Base-by-base conservation (phyloP, 257 asterid genomes). In the Eucommia ulmoides region DNA sequence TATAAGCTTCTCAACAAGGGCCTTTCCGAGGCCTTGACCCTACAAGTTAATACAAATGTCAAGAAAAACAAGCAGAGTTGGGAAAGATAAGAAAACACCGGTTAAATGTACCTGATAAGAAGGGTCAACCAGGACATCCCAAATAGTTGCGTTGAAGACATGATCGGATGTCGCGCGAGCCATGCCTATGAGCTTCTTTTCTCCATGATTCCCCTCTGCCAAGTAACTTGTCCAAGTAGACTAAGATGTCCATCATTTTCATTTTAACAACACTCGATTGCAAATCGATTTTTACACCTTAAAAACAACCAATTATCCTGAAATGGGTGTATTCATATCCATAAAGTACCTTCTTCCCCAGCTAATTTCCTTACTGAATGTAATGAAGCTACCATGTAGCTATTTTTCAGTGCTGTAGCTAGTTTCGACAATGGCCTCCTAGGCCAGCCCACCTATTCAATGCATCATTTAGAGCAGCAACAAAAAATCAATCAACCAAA, bases 101-200 rank as follows among this genome's bases (percentile, higher is more conserved):
- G 12, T 29, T 42, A 16, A 41, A 19, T 5, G 38, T 66, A 89
- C 98, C 92, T 86, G 96, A 81, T 91, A 86, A 24, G 93, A 59
- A 71, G 98, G 96, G 67, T 91, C 96, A 58, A 91, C 96, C 49
- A 91, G 93, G 68, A 86, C 98, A 76, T 91, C 98, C 99, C 99
- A 91, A 33, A 91, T 86, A 42, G 99, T 91, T 51, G 99, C 99
- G 72, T 91, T 91, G 80, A 91, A 91, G 61, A 80, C 99, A 65
- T 91, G 99, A 67, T 91, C 99, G 44, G 96, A 91, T 53, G 96
- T 91, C 61, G 99, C 96, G 2, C 99, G 84, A 24, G 96, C 99
- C 95, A 91, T 91, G 66, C 94, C 96, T 65, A 91, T 83, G 73
- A 91, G 81, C 80, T 62, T 79, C 80, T 73, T 86, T 71, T 86